These are phyloP conservation scores for Coprinopsis sp. DNA, from an alignment of 768 basidiomycete species.

Conservation along the genomic window DNA sequence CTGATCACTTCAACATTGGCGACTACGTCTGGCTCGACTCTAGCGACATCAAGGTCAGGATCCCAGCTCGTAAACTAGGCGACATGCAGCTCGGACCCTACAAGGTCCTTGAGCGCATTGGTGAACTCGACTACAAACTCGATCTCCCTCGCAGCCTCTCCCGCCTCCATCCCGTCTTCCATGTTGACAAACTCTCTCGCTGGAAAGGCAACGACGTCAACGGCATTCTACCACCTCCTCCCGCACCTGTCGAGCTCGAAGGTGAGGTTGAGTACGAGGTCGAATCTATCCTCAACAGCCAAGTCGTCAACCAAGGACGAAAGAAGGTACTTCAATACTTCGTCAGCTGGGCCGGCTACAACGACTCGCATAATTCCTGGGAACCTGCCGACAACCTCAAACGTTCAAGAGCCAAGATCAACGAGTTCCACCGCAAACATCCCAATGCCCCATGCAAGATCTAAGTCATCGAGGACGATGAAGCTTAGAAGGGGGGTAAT, in stretches of 20 bases:
- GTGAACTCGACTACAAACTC: constrained; percentile 3
- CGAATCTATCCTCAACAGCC: constrained; percentile 24
- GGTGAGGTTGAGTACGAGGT: constrained; percentile 18
- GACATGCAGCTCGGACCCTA: constrained; percentile 20
- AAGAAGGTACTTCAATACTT: no score
- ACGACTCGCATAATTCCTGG: constrained; percentile 30
- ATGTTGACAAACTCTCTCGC: no score
- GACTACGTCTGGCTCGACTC: constrained; percentile 33
- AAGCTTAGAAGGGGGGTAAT: no score
- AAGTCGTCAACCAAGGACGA: constrained; percentile 29
- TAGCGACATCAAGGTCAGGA: constrained; percentile 34
- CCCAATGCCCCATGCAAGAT: constrained; percentile 25
- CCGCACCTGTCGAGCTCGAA: constrained; percentile 16
- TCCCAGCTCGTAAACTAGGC: constrained; percentile 37
- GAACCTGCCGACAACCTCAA: constrained; percentile 30
- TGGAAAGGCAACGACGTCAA: constrained; percentile 25
- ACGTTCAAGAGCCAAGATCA: constrained; percentile 23
- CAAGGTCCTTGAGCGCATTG: not conserved
- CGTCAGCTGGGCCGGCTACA: constrained; percentile 21
- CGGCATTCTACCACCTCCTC: constrained; percentile 22
- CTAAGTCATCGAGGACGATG: no score
- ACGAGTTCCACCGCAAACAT: constrained; percentile 30
- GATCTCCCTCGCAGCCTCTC: constrained; percentile 8
- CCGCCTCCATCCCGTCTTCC: constrained; percentile 28
- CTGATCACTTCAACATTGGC: constrained; percentile 25